Conservation (phyloP, 1,284 basidiomycete genomes). For the Malassezia equina region DNA sequence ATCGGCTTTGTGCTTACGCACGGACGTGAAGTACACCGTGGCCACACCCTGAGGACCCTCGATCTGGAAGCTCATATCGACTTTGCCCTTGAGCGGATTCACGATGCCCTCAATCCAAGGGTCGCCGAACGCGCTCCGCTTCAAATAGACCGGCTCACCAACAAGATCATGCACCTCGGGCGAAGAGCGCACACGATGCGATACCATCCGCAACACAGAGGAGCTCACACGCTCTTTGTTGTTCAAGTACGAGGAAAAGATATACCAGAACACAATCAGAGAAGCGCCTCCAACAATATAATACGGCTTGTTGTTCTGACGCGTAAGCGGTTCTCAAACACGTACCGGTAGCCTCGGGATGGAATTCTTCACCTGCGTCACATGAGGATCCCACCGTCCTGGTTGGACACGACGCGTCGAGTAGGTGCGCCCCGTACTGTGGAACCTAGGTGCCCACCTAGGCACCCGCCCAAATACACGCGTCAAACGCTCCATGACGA, state of each 20-base stretch:
- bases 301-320: constrained; percentile 8
- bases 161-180: constrained; percentile 18
- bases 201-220: constrained; percentile 28
- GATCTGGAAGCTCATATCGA: constrained; percentile 32
- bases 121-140: constrained; percentile 15
- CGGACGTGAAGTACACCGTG: constrained; percentile 35
- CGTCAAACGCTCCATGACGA: constrained; percentile 2
- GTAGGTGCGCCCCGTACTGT: neutral
- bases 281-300: constrained; percentile 7
- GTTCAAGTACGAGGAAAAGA: constrained; percentile 29
- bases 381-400: constrained; percentile 13
- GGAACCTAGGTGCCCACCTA: neutral
- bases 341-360: constrained; percentile 10
- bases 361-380: constrained; percentile 12
- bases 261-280: constrained; percentile 21
- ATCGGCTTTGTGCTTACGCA: constrained; percentile 20
- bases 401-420: constrained; percentile 3
- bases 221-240: constrained; percentile 34
- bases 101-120: constrained; percentile 25
- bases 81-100: constrained; percentile 37
- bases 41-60: constrained; percentile 18
- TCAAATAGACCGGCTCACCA: constrained; percentile 15
- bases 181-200: constrained; percentile 22
- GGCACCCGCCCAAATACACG: neutral
- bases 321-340: neutral